Evolutionary conservation across 129 eudicot genomes (phyloP).

Genomic region (Centella asiatica): DNA sequence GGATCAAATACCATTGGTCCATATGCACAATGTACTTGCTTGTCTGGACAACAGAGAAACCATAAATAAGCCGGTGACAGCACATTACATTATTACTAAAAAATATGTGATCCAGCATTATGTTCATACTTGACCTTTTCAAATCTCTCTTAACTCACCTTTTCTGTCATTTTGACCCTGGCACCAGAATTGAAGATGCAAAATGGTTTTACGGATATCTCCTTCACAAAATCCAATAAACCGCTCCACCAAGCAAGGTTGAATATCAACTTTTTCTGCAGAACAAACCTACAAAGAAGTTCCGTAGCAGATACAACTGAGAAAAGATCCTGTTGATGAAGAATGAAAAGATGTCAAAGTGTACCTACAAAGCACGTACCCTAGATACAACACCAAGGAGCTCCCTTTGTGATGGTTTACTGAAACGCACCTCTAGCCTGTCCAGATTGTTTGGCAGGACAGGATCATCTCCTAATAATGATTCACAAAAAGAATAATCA

Average conservation of each 20-base stretch:
- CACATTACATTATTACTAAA: not conserved
- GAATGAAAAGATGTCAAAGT: conserved; percentile 6
- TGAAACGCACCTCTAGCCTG: conserved; percentile 58
- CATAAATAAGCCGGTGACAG: not conserved
- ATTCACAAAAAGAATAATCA: not conserved
- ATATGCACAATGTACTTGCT: conserved; percentile 20
- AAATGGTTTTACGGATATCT: conserved; percentile 87
- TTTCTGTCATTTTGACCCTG: conserved; percentile 51
- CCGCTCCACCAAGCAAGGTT: conserved; percentile 48
- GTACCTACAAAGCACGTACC: conserved; percentile 37
- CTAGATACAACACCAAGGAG: conserved; percentile 44
- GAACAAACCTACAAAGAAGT: conserved; percentile 54
- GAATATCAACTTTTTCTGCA: conserved; percentile 50
- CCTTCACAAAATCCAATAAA: conserved; percentile 52
- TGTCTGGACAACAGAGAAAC: conserved; percentile 31
- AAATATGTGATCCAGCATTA: not conserved
- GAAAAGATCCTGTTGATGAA: conserved; percentile 4
- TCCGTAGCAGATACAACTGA: conserved; percentile 7
- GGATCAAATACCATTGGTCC: conserved; percentile 58
- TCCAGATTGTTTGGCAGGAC: conserved; percentile 71
- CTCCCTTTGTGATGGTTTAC: conserved; percentile 59
- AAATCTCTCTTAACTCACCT: conserved; percentile 27
- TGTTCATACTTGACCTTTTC: not conserved
- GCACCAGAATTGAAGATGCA: conserved; percentile 95
- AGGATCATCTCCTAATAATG: conserved; percentile 48